These are phyloP conservation scores for Penicillium daleae DNA, from an alignment of 495 filamentous ascomycete species.

Conservation along the genomic window DNA sequence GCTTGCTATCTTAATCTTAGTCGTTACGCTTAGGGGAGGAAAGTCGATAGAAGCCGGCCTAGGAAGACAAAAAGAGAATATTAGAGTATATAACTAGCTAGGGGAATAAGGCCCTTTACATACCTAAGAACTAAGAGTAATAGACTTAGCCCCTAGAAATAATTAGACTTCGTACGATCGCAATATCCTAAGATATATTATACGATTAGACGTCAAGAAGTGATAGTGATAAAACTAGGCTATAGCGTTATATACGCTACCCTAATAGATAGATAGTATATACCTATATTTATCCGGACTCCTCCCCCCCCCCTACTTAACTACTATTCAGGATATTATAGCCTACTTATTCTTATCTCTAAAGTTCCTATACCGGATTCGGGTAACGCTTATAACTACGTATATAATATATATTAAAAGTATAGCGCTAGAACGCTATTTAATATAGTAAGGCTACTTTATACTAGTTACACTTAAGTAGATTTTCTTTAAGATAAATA, in stretches of 20 bases:
- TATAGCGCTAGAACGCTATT: slow-evolving; percentile 22
- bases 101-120: slow-evolving; percentile 13
- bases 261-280: slow-evolving; percentile 1
- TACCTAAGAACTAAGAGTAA: slow-evolving; percentile 2
- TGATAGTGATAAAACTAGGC: neutral
- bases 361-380: slow-evolving; percentile 14
- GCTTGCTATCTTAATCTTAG: neutral
- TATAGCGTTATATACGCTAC: slow-evolving; percentile 3
- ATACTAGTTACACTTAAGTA: slow-evolving; percentile 20
- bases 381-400: too few species aligned
- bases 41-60: neutral
- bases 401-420: slow-evolving; percentile 6
- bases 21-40: neutral
- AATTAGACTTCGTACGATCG: neutral
- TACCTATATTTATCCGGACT: neutral
- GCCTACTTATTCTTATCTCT: slow-evolving; percentile 8
- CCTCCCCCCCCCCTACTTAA: neutral
- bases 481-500: slow-evolving; percentile 18
- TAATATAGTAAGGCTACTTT: slow-evolving; percentile 20
- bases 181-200: neutral
- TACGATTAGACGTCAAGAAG: neutral
- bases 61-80: too few species aligned
- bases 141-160: neutral
- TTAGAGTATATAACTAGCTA: slow-evolving; percentile 9
- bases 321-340: neutral